Base-by-base conservation (phyloP, 2,329 filamentous ascomycete genomes). In the Drechslera avenae region DNA sequence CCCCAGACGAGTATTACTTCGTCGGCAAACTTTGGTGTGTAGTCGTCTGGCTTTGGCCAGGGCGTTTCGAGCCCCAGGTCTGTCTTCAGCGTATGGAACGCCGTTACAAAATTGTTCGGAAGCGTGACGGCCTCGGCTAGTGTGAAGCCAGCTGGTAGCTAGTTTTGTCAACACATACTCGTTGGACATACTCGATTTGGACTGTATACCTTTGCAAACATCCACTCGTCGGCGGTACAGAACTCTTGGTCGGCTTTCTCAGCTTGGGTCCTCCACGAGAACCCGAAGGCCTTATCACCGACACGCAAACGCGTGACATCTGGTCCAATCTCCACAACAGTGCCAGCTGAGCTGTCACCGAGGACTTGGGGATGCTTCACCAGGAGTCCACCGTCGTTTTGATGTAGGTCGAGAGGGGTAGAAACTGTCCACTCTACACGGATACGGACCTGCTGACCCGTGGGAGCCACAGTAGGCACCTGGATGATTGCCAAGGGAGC, bases 331-430 rank as follows among this genome's bases (percentile, higher is more conserved):
- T 80, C 75, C 2, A 81, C 77, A 10, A 86, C 78, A 1, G 74
- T 76, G 2, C 85, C 84, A 4, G 78, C 82, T 3, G 76, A 71
- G 17, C 78, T 76, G 46, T 79, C 78, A 28, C 83, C 83, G 8
- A 82, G 73, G 5, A 81, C 70, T 54, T 78, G 73, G 0, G 83
- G 83, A 18, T 77, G 69, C 21, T 73, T 61, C 9, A 85, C 75
- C 10, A 85, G 64, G 0, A 87, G 72, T 0, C 82, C 83, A 30
- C 84, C 83, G 59, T 86, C 83, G 36, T 82, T 81, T 51, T 83
- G 79, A 68, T 87, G 85, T 5, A 87, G 72, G 58, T 87, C 83
- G 0, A 87, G 73, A 0, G 85, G 85, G 1, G 81, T 83, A 1
- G 83, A 85, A 2, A 83, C 79, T 2, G 82, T 84, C 81, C 82